Percentiles rank a stretch among this genome's conserved stretches.
Evolutionary conservation across 805 yeast species (phyloP).

Genomic region (Metschnikowia colocasiae): DNA sequence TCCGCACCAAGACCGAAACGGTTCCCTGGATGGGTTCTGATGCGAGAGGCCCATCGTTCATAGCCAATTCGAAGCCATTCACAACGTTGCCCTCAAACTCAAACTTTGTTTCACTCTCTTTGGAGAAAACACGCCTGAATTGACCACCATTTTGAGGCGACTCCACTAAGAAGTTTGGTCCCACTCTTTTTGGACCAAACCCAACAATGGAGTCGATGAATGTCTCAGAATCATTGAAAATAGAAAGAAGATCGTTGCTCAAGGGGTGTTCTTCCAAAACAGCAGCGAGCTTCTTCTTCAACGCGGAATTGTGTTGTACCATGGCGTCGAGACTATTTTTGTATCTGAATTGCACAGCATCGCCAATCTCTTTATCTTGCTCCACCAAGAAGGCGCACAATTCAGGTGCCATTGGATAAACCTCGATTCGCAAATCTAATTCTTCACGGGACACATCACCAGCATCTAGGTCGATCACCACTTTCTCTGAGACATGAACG

Average conservation of each 20-base stretch:
- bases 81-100: slow-evolving; percentile 59
- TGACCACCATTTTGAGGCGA: slow-evolving; percentile 27
- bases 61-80: slow-evolving; percentile 83
- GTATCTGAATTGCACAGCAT: slow-evolving; percentile 21
- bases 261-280: slow-evolving; percentile 10
- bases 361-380: slow-evolving; percentile 43
- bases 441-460: slow-evolving; percentile 15
- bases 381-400: slow-evolving; percentile 48
- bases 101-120: slow-evolving; percentile 20
- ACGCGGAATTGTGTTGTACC: slow-evolving; percentile 6
- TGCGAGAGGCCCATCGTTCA: slow-evolving; percentile 81
- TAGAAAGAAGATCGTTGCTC: slow-evolving; percentile 18
- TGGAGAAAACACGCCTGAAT: slow-evolving; percentile 28
- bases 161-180: slow-evolving; percentile 73
- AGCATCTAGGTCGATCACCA: slow-evolving; percentile 14
- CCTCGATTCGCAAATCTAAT: slow-evolving; percentile 50
- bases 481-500: slow-evolving; percentile 10
- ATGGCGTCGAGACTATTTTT: slow-evolving; percentile 20
- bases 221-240: slow-evolving; percentile 17
- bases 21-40: slow-evolving; percentile 86
- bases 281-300: slow-evolving; percentile 14
- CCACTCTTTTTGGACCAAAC: slow-evolving; percentile 75
- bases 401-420: slow-evolving; percentile 53
- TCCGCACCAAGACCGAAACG: slow-evolving; percentile 44
- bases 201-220: slow-evolving; percentile 43